Percentiles rank a stretch among this genome's conserved stretches.
Conservation (phyloP, 805 yeast species). For the Cyberlindnera galapagoensis region DNA sequence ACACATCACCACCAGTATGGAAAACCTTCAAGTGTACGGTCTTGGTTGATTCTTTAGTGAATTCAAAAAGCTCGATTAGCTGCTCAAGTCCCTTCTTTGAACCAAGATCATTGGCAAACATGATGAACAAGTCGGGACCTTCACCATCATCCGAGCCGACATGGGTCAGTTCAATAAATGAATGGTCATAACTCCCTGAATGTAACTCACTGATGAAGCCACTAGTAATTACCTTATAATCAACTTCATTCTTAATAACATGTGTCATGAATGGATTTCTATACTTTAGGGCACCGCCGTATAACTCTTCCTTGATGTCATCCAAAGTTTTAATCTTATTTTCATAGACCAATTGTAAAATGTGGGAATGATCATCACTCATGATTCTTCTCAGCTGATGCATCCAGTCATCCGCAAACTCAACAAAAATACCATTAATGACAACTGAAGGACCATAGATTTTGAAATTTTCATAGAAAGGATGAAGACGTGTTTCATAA, state of each 20-base stretch:
- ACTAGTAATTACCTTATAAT: conserved; percentile 26
- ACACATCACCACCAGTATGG: conserved; percentile 20
- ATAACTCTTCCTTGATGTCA: conserved; percentile 32
- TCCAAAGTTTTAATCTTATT: conserved; percentile 22
- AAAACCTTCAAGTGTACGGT: conserved; percentile 34
- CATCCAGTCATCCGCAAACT: conserved; percentile 50
- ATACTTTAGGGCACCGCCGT: conserved; percentile 32
- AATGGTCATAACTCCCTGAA: too few species aligned
- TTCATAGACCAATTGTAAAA: conserved; percentile 20
- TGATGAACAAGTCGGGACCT: conserved; percentile 26
- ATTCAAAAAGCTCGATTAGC: conserved; percentile 30
- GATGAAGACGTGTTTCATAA: conserved; percentile 16
- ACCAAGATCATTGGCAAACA: conserved; percentile 55
- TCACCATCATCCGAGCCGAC: conserved; percentile 6
- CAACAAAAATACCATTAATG: conserved; percentile 65
- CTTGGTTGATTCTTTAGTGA: conserved; percentile 19
- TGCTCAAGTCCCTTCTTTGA: conserved; percentile 35
- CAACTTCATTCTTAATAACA: too few species aligned
- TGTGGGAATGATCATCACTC: conserved; percentile 40
- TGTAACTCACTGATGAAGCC: too few species aligned
- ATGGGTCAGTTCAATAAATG: conserved; percentile 19
- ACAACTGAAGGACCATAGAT: conserved; percentile 47
- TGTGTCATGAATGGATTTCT: conserved; percentile 46
- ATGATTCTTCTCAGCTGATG: conserved; percentile 45
- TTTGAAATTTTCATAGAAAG: conserved; percentile 32